Conservation (phyloP, 1,284 basidiomycete genomes). For the Rhizoctonia solani region DNA sequence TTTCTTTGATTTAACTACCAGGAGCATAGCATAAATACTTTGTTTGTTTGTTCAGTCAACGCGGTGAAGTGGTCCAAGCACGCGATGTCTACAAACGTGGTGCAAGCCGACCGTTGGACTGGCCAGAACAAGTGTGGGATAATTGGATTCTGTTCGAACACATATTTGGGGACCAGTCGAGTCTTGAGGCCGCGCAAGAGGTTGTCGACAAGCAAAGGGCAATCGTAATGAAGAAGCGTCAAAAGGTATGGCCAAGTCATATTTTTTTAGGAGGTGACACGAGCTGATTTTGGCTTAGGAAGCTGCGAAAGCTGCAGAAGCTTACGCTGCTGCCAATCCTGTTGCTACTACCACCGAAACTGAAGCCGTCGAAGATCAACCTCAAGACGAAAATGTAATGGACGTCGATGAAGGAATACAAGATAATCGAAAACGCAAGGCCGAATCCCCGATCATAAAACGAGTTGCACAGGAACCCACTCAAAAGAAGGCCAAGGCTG, state of each 20-base stretch:
- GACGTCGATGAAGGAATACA: constrained; percentile 53
- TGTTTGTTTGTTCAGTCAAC: constrained; percentile 56
- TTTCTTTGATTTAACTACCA: constrained; percentile 29
- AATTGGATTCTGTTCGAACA: constrained; percentile 88
- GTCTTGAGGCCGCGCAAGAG: constrained; percentile 69
- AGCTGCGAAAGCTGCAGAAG: constrained; percentile 53
- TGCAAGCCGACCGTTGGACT: constrained; percentile 74
- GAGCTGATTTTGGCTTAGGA: too few species aligned
- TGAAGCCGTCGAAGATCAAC: constrained; percentile 19
- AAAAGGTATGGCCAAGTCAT: constrained; percentile 56
- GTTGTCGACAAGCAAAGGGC: constrained; percentile 68
- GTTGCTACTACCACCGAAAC: constrained; percentile 39
- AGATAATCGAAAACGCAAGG: constrained; percentile 62
- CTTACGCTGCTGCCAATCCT: constrained; percentile 44
- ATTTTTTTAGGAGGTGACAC: too few species aligned
- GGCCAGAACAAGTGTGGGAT: constrained; percentile 91
- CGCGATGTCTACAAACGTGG: constrained; percentile 68
- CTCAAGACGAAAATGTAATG: constrained; percentile 49
- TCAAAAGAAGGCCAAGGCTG: constrained; percentile 63
- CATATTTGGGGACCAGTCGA: constrained; percentile 71
- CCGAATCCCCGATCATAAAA: constrained; percentile 52
- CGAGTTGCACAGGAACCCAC: constrained; percentile 44
- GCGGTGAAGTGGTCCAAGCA: constrained; percentile 61
- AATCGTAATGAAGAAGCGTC: constrained; percentile 64
- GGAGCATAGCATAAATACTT: not conserved